Evolutionary conservation across 75 land plant genomes (phyloP).

Genomic region (Pinus albicaulis): DNA sequence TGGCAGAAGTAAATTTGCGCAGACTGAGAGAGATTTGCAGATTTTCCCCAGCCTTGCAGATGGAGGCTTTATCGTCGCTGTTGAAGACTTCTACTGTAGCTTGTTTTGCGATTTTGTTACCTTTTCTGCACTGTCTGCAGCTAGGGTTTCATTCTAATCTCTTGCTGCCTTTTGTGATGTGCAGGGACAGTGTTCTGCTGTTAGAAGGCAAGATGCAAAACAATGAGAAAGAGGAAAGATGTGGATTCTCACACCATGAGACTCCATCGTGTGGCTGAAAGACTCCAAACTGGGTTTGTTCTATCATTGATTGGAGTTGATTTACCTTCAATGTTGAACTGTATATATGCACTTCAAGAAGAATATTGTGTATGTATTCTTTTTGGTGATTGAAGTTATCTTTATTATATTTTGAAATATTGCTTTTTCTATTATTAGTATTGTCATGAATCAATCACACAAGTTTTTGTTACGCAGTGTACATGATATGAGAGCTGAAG

Average conservation of each 20-base stretch:
- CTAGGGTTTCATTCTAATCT: not conserved
- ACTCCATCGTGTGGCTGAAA: conserved; percentile 48
- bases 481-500: no score
- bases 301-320: no score
- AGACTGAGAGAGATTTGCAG: no score
- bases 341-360: not conserved
- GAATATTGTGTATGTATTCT: not conserved
- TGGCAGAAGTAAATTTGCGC: conserved; percentile 18
- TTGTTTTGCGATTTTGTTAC: no score
- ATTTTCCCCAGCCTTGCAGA: no score
- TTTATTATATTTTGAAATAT: not conserved
- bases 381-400: not conserved
- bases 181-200: conserved; percentile 54
- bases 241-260: conserved; percentile 26
- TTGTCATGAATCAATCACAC: not conserved
- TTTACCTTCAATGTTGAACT: not conserved
- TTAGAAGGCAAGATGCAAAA: conserved; percentile 38
- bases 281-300: no score
- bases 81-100: no score
- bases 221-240: conserved; percentile 54
- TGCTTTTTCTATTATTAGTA: not conserved
- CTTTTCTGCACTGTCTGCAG: no score
- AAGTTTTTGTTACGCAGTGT: no score
- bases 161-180: not conserved
- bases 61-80: no score